These are phyloP conservation scores for Paracoccidioides lutzii DNA, from an alignment of 2,329 filamentous ascomycete genomes.

Conservation along the genomic window DNA sequence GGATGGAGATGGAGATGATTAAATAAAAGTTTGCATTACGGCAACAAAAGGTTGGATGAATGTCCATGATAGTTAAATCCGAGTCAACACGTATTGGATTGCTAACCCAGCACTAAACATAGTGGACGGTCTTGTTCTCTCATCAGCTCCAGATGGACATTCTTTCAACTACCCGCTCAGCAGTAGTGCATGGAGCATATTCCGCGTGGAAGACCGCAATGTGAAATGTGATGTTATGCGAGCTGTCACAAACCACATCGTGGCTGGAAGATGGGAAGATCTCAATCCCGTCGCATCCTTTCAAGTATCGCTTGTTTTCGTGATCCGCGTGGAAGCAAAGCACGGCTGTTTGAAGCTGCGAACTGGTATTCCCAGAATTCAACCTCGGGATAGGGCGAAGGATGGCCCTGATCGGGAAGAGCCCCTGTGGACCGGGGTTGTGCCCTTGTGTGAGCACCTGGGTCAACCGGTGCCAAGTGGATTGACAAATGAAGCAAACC, in stretches of 20 bases:
- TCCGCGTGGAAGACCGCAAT: conserved; percentile 49
- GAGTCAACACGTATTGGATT: not conserved
- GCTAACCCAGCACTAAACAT: not conserved
- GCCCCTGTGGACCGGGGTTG: conserved; percentile 46
- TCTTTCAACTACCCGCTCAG: conserved; percentile 75
- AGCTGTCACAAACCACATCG: conserved; percentile 60
- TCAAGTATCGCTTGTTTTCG: conserved; percentile 61
- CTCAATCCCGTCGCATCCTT: conserved; percentile 55
- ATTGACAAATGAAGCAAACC: conserved; percentile 43
- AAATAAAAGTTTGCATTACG: conserved; percentile 44
- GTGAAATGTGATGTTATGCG: conserved; percentile 69
- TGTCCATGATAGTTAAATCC: not conserved
- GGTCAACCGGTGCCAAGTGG: conserved; percentile 49
- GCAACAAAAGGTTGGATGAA: conserved; percentile 46
- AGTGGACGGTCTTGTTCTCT: conserved; percentile 60
- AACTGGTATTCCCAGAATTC: conserved; percentile 42
- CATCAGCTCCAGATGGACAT: conserved; percentile 65
- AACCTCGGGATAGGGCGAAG: conserved; percentile 44
- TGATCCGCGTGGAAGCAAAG: conserved; percentile 54
- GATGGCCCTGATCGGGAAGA: conserved; percentile 33
- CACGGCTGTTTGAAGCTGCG: conserved; percentile 64
- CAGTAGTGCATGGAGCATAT: conserved; percentile 62
- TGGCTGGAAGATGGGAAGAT: conserved; percentile 56
- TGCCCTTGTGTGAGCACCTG: conserved; percentile 49
- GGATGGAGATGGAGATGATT: not conserved